These are phyloP conservation scores for Sporobolus alterniflorus DNA, from an alignment of 202 grass and related monocot genomes.

Conservation along the genomic window DNA sequence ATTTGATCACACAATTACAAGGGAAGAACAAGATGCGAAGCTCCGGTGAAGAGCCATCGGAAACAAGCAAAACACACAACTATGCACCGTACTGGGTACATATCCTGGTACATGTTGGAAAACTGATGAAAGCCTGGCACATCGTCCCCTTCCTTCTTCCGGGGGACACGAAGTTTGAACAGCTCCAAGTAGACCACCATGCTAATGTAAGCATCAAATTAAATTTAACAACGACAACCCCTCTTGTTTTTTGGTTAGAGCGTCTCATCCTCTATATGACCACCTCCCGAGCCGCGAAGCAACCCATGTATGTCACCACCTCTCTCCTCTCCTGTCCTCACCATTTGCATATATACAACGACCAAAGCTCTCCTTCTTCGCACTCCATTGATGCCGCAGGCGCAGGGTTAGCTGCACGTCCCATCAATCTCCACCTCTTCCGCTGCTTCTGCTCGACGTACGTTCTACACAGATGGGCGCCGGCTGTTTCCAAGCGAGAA, in stretches of 20 bases:
- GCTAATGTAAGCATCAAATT: not conserved
- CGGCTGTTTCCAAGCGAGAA: not conserved
- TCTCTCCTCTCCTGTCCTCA: conserved; percentile 10
- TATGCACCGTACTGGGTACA: not conserved
- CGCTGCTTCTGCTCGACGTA: not conserved
- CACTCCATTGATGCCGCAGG: not conserved
- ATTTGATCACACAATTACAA: too few relatives aligned
- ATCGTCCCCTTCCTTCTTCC: not conserved
- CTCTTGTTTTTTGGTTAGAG: not conserved
- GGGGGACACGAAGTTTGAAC: conserved; percentile 6
- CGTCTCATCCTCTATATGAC: not conserved
- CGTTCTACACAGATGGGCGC: conserved; percentile 12
- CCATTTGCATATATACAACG: conserved; percentile 26
- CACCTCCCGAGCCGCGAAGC: not conserved
- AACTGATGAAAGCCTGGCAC: not conserved
- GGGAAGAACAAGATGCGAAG: too few relatives aligned
- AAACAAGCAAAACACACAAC: too few relatives aligned
- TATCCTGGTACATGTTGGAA: conserved; percentile 10
- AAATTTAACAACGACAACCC: conserved; percentile 5
- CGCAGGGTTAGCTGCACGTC: not conserved
- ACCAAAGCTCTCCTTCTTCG: not conserved
- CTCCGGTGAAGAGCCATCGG: too few relatives aligned
- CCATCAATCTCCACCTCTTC: not conserved
- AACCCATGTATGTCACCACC: conserved; percentile 37
- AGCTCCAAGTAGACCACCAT: conserved; percentile 1